Conservation (phyloP, 1,284 basidiomycete genomes). For the Microstroma glucosiphilum region DNA sequence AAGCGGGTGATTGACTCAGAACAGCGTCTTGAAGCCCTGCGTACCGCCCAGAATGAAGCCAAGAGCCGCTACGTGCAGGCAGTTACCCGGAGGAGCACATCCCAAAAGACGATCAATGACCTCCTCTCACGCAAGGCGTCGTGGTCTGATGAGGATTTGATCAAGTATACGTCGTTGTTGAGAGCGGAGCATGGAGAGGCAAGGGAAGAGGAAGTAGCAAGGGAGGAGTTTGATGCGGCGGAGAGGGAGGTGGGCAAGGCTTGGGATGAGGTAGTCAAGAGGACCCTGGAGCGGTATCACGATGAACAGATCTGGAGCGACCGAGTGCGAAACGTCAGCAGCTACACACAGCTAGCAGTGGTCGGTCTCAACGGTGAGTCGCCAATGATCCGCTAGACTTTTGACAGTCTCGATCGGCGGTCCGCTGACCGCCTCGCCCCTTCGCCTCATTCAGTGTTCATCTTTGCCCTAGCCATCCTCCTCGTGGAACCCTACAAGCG, state of each 20-base stretch:
- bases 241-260: constrained; percentile 29
- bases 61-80: constrained; percentile 29
- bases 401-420: background rate
- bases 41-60: constrained; percentile 18
- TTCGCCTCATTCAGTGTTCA: constrained; percentile 18
- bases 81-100: constrained; percentile 24
- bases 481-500: constrained; percentile 50
- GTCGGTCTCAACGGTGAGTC: constrained; percentile 36
- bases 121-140: constrained; percentile 36
- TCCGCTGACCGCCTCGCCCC: background rate
- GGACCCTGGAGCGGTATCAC: constrained; percentile 43
- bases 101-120: constrained; percentile 42
- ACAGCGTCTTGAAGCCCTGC: constrained; percentile 16
- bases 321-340: constrained; percentile 33
- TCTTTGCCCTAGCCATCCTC: constrained; percentile 44
- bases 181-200: constrained; percentile 35
- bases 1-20: constrained; percentile 16
- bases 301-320: constrained; percentile 49
- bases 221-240: constrained; percentile 28
- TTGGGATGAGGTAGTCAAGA: constrained; percentile 42
- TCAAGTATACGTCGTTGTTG: constrained; percentile 38
- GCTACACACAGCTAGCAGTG: constrained; percentile 37
- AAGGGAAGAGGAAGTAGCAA: constrained; percentile 25
- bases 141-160: constrained; percentile 40
- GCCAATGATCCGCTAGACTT: background rate